Base-by-base conservation (phyloP, 108 stramenopile species). In the Conticribra weissflogii region DNA sequence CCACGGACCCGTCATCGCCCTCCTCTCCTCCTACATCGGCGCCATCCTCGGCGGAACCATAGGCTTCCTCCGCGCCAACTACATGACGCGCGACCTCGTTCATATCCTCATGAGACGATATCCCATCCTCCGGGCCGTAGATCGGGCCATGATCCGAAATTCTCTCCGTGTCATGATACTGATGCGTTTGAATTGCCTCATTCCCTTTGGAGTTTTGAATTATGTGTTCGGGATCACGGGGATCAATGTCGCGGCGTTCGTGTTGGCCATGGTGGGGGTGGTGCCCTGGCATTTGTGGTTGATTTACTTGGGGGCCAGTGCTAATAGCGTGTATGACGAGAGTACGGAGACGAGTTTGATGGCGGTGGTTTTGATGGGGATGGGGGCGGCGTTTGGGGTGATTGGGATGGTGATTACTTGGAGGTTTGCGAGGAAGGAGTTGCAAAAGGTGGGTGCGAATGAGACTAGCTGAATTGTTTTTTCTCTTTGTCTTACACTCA, bases 361-460 rank as follows among this genome's bases (percentile, higher is more conserved):
- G 32, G 59, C 45, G 17, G 33, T 68, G 0, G n/a, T 77, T 22
- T 67, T 77, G 28, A 63, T 57, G 28, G 55, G 58, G 3, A 69
- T 50, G 54, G 76, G 76, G 15, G 48, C 51, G 3, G 67, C 63
- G 19, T 68, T 25, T 57, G 76, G 76, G 25, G 52, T 77, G 25
- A 63, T 77, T 49, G 76, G 62, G 12, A 51, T 77, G 57, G 68
- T 68, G 53, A 77, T 77, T 55, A 77, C 76, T 24, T 68, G 76
- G 76, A 77, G 44, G 41, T 77, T 77, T 64, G 76, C 76, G 2
- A 77, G 59, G 76, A 77, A 77, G 56, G 76, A 77, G 32, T 59
- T 77, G 76, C 62, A 69, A 56, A 77, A 69, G 66, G 74, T 62
- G 22, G 17, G 74, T 62, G 47, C 46, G 14, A 32, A 19, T 5